Evolutionary conservation across 225 moss, liverwort and hornwort genomes (phyloP).

Genomic region (Sphagnum tenellum): DNA sequence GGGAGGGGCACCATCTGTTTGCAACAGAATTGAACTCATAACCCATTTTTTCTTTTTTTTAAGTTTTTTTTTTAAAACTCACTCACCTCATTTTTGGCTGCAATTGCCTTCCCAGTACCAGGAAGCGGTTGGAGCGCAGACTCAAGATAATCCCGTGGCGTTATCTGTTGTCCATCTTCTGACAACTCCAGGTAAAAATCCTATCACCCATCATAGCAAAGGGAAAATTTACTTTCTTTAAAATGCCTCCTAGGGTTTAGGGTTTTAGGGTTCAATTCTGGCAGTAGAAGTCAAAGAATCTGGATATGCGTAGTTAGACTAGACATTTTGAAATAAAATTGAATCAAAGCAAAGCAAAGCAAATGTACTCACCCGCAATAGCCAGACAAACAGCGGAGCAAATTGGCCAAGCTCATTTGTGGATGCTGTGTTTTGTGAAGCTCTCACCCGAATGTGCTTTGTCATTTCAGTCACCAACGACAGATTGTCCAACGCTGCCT

Average conservation of each 20-base stretch:
- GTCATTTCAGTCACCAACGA: slow-evolving; percentile 96
- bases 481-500: slow-evolving; percentile 77
- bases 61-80: too few relatives aligned
- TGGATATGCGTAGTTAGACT: too few relatives aligned
- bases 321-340: too few relatives aligned
- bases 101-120: slow-evolving; percentile 61
- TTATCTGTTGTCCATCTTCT: slow-evolving; percentile 61
- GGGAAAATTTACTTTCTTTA: too few relatives aligned
- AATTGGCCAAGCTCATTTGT: slow-evolving; percentile 74
- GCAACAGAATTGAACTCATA: too few relatives aligned
- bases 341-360: too few relatives aligned
- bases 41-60: too few relatives aligned
- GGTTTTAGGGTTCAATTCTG: too few relatives aligned
- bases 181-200: slow-evolving; percentile 81
- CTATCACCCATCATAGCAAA: slow-evolving; percentile 10
- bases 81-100: slow-evolving; percentile 67
- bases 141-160: slow-evolving; percentile 81
- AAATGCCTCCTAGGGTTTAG: too few relatives aligned
- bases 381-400: slow-evolving; percentile 77
- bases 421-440: slow-evolving; percentile 46
- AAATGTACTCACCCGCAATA: slow-evolving; percentile 51
- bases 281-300: too few relatives aligned
- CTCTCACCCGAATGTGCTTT: slow-evolving; percentile 73
- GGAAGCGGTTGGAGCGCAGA: slow-evolving; percentile 64
- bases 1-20: not conserved